Base-by-base conservation (phyloP, 805 yeast species). In the Tetrapisispora taiwanensis region DNA sequence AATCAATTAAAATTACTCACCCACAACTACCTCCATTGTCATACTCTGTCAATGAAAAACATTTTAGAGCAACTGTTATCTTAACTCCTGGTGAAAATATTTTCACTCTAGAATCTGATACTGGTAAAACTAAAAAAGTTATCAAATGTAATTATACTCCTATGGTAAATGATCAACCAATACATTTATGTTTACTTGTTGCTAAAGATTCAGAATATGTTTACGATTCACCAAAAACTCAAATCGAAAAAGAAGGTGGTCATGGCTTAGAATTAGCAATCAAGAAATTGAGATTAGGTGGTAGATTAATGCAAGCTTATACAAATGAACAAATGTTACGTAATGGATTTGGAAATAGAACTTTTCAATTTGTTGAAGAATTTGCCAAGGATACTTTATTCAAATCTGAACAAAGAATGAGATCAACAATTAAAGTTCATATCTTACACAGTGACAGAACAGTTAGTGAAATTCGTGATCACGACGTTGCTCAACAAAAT, bases 321-420 rank as follows among this genome's bases (percentile, higher is more conserved):
- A 89, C 97, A 0, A 79, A 78, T 53, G 97, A 89, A 52, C 95
- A 88, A 58, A 86, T 89, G 95, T 62, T 78, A 42, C 68, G 80
- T 36, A 73, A 76, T 39, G 89, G 90, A 0, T 75, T 85, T 56
- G 94, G 95, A 13, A 75, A 79, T 51, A 68, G 97, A 48, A 72
- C 84, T 3, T 87, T 87, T 62, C 76, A 76, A 48, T 83, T 87
- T 51, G 79, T 71, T 2, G 95, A 89, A 53, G 84, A 78, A 50
- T 74, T 71, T 49, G 60, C 71, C 4, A 61, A 62, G 13, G 78
- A 78, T 43, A 75, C 90, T 0, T 63, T 77, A 4, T 72, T 77
- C 30, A 56, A 55, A 30, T 69, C 72, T 3, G 41, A 49, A 1
- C 51, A 57, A 8, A 55, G 50, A n/a, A 48, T 55, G 49, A 71